Conservation (phyloP, 1,284 basidiomycete genomes). For the Termitomyces sp. region DNA sequence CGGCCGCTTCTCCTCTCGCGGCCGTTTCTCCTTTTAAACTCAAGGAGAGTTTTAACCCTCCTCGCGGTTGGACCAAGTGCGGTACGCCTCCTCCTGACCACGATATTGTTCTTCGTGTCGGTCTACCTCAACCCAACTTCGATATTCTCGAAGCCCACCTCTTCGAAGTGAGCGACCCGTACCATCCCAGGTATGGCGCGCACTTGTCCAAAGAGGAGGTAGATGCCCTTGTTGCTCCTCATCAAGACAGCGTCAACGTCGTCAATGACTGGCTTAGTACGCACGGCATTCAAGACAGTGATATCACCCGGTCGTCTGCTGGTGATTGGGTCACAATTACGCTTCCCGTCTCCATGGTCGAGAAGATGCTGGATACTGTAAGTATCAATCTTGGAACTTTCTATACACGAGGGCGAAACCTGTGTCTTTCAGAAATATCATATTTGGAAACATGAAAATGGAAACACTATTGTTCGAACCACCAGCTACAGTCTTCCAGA, state of each 20-base stretch:
- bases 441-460: constrained; percentile 53
- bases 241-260: constrained; percentile 42
- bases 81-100: constrained; percentile 42
- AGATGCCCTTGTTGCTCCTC: constrained; percentile 55
- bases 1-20: constrained; percentile 17
- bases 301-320: constrained; percentile 51
- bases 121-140: constrained; percentile 64
- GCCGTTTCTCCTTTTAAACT: constrained; percentile 23
- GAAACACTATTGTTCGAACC: constrained; percentile 58
- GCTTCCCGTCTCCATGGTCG: constrained; percentile 55
- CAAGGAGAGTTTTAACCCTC: constrained; percentile 38
- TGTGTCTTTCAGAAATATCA: constrained; percentile 49
- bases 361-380: constrained; percentile 67
- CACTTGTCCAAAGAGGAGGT: constrained; percentile 65
- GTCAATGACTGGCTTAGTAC: constrained; percentile 61
- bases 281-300: constrained; percentile 46
- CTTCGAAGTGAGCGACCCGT: constrained; percentile 62
- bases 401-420: constrained; percentile 15
- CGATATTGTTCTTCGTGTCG: constrained; percentile 54
- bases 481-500: constrained; percentile 65
- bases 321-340: constrained; percentile 64
- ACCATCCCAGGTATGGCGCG: constrained; percentile 60
- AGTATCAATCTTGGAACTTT: constrained; percentile 31
- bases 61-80: constrained; percentile 48
- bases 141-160: constrained; percentile 53